Evolutionary conservation across 106 monocot species (phyloP).

Genomic region (Acorus gramineus): DNA sequence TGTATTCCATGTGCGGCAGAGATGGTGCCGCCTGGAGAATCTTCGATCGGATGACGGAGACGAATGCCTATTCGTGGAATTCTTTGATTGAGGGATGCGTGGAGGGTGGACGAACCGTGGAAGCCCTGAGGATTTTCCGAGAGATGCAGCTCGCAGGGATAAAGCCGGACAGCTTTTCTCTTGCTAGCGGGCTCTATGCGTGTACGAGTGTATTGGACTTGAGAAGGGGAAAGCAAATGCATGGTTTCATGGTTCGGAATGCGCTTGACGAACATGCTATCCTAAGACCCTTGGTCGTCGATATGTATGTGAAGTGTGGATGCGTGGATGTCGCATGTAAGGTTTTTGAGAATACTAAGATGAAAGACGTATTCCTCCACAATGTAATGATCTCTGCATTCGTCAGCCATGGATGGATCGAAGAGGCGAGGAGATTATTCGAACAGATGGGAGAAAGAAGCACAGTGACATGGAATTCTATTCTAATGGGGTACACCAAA

Average conservation of each 20-base stretch:
- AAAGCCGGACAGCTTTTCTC: conserved; percentile 12
- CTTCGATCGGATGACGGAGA: conserved; percentile 6
- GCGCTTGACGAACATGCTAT: conserved; percentile 1
- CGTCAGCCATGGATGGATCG: not conserved
- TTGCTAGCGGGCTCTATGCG: not conserved
- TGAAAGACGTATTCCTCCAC: conserved; percentile 6
- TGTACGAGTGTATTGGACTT: not conserved
- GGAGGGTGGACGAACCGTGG: not conserved
- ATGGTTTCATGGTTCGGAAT: conserved; percentile 11
- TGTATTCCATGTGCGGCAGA: conserved; percentile 13
- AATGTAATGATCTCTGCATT: conserved; percentile 7
- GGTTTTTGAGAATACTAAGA: not conserved
- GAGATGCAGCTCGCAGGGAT: conserved; percentile 10
- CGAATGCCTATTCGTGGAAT: conserved; percentile 16
- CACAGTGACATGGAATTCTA: too few species aligned
- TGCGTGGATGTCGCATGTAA: not conserved
- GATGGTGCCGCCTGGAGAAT: not conserved
- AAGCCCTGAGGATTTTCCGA: conserved; percentile 7
- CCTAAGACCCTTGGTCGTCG: conserved; percentile 4
- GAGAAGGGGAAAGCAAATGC: conserved; percentile 11
- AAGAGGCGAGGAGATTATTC: conserved; percentile 3
- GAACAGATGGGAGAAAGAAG: not conserved
- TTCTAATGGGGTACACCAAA: not conserved
- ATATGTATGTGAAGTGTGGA: conserved; percentile 17
- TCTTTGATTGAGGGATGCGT: conserved; percentile 6